Evolutionary conservation across 163 green algal species (phyloP), one percentile per base, ranked within the genome.

Genomic region (Chlorella variabilis): DNA sequence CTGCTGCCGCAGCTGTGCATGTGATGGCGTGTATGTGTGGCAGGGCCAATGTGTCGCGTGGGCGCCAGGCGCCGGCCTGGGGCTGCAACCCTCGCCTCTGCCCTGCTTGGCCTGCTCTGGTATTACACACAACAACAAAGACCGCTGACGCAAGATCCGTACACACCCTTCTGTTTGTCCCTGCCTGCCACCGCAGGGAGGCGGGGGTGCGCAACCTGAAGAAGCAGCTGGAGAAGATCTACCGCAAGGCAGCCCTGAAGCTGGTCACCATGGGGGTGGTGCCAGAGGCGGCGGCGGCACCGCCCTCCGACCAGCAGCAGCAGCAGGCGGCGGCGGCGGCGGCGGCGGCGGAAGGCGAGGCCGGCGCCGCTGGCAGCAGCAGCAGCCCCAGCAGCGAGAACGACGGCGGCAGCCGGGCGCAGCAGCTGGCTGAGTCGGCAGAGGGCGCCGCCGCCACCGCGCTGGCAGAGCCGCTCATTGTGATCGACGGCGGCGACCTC

Each of bases 181-280:
- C n/a, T n/a, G n/a, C n/a, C n/a, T n/a, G n/a, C n/a, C n/a, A n/a
- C n/a, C 85, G 73, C 82, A 87, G 93, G 59, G 94, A 99, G 90
- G 94, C 95, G 7, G 96, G 96, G 21, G 96, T 99, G 80, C 87
- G 96, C 49, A 98, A 96, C 85, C 87, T 99, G 63, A 98, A 98
- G 87, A 98, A 99, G 82, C 90, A 96, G 67, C 87, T 99, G 33
- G 96, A 99, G 83, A 97, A 97, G 86, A 90, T 98, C 0, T 98
- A 98, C 87, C 90, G 96, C 79, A 99, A 93, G 89, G 90, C 94
- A 8, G 94, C 92, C 1, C 88, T 97, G 23, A 90, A 94, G 83
- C 88, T 98, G 51, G 92, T n/a, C n/a, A n/a, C n/a, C n/a, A n/a
- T n/a, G n/a, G n/a, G n/a, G n/a, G n/a, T 97, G 23, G 70, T 91